A percentile compares a stretch with the other conserved stretches of the same genome.
Conservation (phyloP, 139 green algal genomes). For the Astrephomene gubernaculifera region DNA sequence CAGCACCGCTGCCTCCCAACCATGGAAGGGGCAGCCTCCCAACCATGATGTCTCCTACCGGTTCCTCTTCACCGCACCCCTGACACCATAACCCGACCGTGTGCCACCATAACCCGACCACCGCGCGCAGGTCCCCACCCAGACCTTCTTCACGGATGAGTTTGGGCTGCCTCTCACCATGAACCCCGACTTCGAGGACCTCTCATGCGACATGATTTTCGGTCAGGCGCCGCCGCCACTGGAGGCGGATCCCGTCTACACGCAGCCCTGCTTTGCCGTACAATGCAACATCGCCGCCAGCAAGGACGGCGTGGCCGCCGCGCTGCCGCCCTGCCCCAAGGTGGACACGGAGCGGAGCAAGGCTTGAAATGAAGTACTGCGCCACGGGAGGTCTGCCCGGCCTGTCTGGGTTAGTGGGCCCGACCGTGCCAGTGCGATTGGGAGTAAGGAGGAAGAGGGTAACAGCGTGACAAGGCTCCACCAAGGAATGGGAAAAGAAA, state of each 20-base stretch:
- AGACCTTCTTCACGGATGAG: constrained; percentile 66
- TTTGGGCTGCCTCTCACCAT: constrained; percentile 79
- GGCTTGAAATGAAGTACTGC: too few species aligned
- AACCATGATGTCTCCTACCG: too few species aligned
- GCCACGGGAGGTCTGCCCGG: too few species aligned
- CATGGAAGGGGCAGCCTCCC: background rate
- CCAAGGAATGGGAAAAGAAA: too few species aligned
- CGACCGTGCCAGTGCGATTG: too few species aligned
- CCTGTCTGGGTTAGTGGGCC: too few species aligned
- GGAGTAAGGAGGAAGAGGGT: too few species aligned
- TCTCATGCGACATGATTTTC: constrained; percentile 81
- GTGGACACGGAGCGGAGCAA: constrained; percentile 49
- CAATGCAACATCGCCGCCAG: constrained; percentile 47
- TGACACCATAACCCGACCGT: too few species aligned
- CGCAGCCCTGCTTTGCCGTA: constrained; percentile 69
- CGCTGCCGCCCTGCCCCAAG: constrained; percentile 61
- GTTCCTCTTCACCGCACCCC: too few species aligned
- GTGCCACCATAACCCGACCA: too few species aligned
- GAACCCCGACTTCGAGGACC: constrained; percentile 78
- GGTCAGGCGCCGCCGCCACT: constrained; percentile 66
- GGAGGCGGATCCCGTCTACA: constrained; percentile 60
- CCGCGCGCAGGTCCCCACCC: constrained; percentile 66
- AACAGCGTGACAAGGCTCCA: too few species aligned
- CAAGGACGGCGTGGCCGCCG: background rate
- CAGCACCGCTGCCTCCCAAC: too few species aligned